Percentiles rank a stretch among this genome's conserved stretches.
Evolutionary conservation across 805 yeast genomes (phyloP).

Genomic region (Priceomyces haplophilus): DNA sequence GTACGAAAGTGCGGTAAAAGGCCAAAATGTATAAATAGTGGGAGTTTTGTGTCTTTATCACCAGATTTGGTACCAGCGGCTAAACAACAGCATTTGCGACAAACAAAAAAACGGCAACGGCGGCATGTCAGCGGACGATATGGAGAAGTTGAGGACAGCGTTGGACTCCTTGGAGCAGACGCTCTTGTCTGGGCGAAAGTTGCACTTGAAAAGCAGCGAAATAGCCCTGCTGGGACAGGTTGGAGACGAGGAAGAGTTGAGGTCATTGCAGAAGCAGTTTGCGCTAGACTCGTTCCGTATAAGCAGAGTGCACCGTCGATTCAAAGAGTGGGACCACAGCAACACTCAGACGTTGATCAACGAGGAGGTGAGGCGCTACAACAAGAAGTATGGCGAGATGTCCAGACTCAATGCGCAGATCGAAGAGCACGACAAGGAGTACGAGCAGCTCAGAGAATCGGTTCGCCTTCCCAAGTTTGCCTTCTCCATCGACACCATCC

Average conservation of each 20-base stretch:
- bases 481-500: slow-evolving; percentile 28
- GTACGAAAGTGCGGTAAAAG: background rate
- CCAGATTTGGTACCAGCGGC: too few relatives aligned
- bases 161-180: slow-evolving; percentile 6
- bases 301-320: slow-evolving; percentile 28
- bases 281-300: slow-evolving; percentile 35
- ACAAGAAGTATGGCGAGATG: slow-evolving; percentile 28
- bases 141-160: background rate
- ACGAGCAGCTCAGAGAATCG: slow-evolving; percentile 19
- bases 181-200: slow-evolving; percentile 13
- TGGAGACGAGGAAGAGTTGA: slow-evolving; percentile 5
- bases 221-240: slow-evolving; percentile 5
- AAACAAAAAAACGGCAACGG: background rate
- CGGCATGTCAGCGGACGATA: background rate
- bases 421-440: slow-evolving; percentile 19
- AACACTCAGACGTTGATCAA: slow-evolving; percentile 18
- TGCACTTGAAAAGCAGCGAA: slow-evolving; percentile 8
- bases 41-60: background rate
- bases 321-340: slow-evolving; percentile 27
- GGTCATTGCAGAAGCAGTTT: slow-evolving; percentile 15
- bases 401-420: slow-evolving; percentile 24
- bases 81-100: too few relatives aligned
- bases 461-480: slow-evolving; percentile 26
- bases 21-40: background rate
- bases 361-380: slow-evolving; percentile 25